A percentile compares a stretch with the other conserved stretches of the same genome.
Conservation (phyloP, 2,329 filamentous ascomycete species). For the Coniochaeta prunicola region DNA sequence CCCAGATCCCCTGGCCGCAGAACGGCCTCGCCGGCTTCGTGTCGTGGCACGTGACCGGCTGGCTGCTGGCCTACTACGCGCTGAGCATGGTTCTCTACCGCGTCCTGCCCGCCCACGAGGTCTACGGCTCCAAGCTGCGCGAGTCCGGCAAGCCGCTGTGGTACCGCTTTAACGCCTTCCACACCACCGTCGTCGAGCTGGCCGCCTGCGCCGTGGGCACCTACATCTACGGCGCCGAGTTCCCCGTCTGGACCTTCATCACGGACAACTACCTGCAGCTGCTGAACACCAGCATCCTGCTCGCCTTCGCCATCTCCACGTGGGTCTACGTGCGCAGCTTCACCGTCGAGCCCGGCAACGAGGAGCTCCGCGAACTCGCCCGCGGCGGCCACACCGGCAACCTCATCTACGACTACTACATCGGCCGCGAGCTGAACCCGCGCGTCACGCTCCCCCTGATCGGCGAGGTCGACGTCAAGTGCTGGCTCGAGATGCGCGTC, state of each 20-base stretch:
- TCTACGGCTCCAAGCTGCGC: conserved; percentile 62
- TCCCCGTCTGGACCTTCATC: conserved; percentile 87
- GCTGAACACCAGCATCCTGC: conserved; percentile 72
- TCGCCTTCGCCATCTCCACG: conserved; percentile 64
- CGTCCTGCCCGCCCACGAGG: conserved; percentile 66
- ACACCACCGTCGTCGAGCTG: conserved; percentile 67
- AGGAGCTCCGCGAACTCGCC: conserved; percentile 68
- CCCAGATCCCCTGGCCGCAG: conserved; percentile 73
- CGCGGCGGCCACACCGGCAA: conserved; percentile 78
- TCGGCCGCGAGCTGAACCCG: conserved; percentile 91
- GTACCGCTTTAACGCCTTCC: conserved; percentile 79
- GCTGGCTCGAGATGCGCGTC: conserved; percentile 84
- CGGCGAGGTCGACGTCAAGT: conserved; percentile 84
- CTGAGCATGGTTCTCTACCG: conserved; percentile 69
- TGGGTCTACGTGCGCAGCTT: conserved; percentile 83
- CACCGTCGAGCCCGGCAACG: conserved; percentile 67
- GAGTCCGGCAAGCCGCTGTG: conserved; percentile 63
- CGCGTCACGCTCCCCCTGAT: conserved; percentile 71
- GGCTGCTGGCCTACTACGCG: conserved; percentile 69
- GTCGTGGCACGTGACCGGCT: conserved; percentile 62
- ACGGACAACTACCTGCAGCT: conserved; percentile 86
- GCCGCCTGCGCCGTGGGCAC: conserved; percentile 69
- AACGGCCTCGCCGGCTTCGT: conserved; percentile 63
- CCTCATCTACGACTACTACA: conserved; percentile 91
- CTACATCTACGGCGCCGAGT: conserved; percentile 67